These are phyloP conservation scores for Suillus alpinus DNA, from an alignment of 768 basidiomycete genomes.

Conservation along the genomic window DNA sequence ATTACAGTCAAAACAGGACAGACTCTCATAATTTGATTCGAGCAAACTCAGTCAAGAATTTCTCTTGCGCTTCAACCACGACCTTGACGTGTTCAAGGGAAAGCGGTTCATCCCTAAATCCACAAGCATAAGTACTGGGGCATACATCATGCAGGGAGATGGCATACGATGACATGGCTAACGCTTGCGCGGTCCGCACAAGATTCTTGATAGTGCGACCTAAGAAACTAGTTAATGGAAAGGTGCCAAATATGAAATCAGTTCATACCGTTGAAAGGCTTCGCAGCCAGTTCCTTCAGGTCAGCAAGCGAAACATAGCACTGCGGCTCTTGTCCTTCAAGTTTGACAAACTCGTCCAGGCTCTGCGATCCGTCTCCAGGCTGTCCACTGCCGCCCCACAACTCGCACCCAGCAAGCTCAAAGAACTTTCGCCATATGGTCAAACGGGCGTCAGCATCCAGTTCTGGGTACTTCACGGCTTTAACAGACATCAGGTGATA, in stretches of 20 bases:
- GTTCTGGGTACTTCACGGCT: conserved; percentile 27
- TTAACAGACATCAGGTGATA: background rate
- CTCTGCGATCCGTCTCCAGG: background rate
- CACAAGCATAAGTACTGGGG: background rate
- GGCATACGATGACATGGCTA: conserved; percentile 24
- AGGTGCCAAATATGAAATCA: background rate
- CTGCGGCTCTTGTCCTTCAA: conserved; percentile 9
- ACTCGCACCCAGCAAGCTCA: conserved; percentile 13
- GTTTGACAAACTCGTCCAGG: conserved; percentile 7
- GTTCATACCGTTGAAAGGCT: conserved; percentile 26
- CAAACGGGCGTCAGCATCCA: conserved; percentile 19
- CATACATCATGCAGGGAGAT: background rate
- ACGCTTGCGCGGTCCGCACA: conserved; percentile 30
- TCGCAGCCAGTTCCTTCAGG: conserved; percentile 21
- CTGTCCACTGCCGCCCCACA: conserved; percentile 7
- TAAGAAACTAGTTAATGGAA: background rate
- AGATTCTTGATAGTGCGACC: conserved; percentile 31
- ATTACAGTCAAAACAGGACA: background rate
- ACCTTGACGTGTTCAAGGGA: conserved; percentile 20
- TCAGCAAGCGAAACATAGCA: conserved; percentile 13
- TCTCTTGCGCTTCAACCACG: conserved; percentile 25
- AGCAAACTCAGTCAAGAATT: conserved; percentile 23
- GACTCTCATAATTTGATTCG: background rate
- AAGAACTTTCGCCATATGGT: conserved; percentile 28
- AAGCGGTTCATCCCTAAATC: conserved; percentile 11